Base-by-base conservation (phyloP, 192 early-diverging fungal species). In the Backusella tuberculispora region DNA sequence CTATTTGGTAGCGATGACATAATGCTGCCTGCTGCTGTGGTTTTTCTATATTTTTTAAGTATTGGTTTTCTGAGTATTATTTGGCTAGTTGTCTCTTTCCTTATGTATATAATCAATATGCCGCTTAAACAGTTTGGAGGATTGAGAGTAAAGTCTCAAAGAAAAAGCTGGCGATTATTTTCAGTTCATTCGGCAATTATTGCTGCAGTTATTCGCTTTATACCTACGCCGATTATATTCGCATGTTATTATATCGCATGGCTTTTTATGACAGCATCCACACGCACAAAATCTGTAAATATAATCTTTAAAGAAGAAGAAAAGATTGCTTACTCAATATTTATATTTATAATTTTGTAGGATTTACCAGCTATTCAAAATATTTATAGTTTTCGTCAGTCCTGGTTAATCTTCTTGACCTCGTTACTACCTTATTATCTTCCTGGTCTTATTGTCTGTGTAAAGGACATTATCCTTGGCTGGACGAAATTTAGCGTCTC, bases 391-490 rank as follows among this genome's bases (percentile, higher is more conserved):
- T 73, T 65, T 19, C 40, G 41, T 43, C 60, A 56, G 14, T 64
- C 72, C 17, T 63, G 53, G 38, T 13, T 73, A 29, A 34, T 73
- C 13, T 64, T 66, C 29, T 46, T 73, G 14, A 65, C 44, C 9
- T 37, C 56, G 6, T 19, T 73, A 42, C n/a, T 73, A 37, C 72
- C 72, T 64, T 73, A 63, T 5, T 46, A 65, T 66, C 60, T 63
- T 5, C 72, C 72, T 44, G 42, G 29, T 14, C 10, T 64, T 13
- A 19, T 73, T 65, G 72, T 65, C 12, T 73, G 44, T 37, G 17
- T 73, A 21, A 73, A 64, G 17, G 44, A 73, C 37, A 37, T 63
- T 14, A 44, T 63, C 13, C 41, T 73, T n/a, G 72, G 72, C 9
- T 73, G 72, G 72, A 66, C 29, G 1, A 17, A 14, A 4, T 17